These are phyloP conservation scores for Fraxinus angustifolia DNA, from an alignment of 305 asterid genomes.

Conservation along the genomic window DNA sequence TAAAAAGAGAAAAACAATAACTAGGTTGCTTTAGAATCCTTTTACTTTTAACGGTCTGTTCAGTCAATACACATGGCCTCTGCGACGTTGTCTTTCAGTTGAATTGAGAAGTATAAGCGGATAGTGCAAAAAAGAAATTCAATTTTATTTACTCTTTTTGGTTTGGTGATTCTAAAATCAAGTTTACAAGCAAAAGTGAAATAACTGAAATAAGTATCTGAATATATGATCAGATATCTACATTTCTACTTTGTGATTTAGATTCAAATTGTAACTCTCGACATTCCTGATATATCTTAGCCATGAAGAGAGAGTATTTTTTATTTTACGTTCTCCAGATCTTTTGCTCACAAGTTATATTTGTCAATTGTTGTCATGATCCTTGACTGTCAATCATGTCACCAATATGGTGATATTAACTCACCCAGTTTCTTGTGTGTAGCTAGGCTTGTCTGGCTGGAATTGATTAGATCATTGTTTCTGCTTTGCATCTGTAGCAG, in stretches of 20 bases:
- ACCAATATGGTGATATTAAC: not conserved
- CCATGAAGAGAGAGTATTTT: not conserved
- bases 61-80: not conserved
- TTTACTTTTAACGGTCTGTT: not conserved
- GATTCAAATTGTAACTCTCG: not conserved
- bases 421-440: not conserved
- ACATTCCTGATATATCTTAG: not conserved
- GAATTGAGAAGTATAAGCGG: not conserved
- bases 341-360: not conserved
- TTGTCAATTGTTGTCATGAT: not conserved
- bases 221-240: not conserved
- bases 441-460: not conserved
- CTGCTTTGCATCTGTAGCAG: constrained; percentile 12
- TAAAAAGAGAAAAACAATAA: not conserved
- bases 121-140: not conserved
- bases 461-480: not conserved
- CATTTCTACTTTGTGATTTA: not conserved
- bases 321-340: not conserved
- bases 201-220: not conserved
- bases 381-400: not conserved
- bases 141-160: not conserved
- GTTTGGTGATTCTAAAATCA: not conserved
- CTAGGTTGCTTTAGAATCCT: not conserved
- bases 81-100: not conserved
- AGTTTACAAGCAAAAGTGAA: not conserved